phyloP scores from a whole-genome alignment of 805 yeast genomes.

The Ogataea nitratoaversa region DNA sequence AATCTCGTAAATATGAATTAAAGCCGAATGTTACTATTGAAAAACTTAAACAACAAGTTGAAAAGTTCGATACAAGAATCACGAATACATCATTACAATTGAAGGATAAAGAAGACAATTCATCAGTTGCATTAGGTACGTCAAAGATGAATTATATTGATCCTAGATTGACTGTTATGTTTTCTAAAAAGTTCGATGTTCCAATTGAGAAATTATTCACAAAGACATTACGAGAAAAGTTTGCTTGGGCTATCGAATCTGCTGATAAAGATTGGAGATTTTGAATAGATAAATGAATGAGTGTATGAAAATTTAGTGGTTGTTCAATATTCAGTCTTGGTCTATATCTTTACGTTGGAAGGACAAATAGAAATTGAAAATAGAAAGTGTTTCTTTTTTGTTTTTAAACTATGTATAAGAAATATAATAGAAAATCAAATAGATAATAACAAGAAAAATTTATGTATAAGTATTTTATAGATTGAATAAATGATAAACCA shows the following conservation, averaged over 20 bases:
- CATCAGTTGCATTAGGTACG: conserved; percentile 89
- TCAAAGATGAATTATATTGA: conserved; percentile 94
- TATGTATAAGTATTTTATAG: no score
- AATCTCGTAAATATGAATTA: conserved; percentile 54
- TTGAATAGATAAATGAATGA: conserved; percentile 31
- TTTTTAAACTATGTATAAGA: conserved; percentile 13
- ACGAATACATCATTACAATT: conserved; percentile 65
- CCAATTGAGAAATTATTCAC: conserved; percentile 92
- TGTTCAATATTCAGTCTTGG: no score
- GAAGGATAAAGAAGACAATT: conserved; percentile 90
- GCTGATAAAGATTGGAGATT: conserved; percentile 87
- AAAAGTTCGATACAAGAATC: conserved; percentile 67
- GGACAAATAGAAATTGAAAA: no score
- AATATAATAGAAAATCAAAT: not conserved
- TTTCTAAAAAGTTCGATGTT: conserved; percentile 77
- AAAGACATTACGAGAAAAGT: conserved; percentile 86
- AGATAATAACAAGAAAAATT: not conserved
- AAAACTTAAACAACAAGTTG: conserved; percentile 67
- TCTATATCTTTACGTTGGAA: no score
- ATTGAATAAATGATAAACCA: no score
- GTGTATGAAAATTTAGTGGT: no score
- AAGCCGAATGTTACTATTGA: conserved; percentile 55
- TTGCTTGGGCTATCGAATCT: conserved; percentile 93
- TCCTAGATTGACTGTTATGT: conserved; percentile 86
- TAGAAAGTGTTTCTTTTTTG: not conserved